A percentile compares a stretch with the other conserved stretches of the same genome.
Conservation (phyloP, 352 stramenopile species). For the Pythium pyrilobum region DNA sequence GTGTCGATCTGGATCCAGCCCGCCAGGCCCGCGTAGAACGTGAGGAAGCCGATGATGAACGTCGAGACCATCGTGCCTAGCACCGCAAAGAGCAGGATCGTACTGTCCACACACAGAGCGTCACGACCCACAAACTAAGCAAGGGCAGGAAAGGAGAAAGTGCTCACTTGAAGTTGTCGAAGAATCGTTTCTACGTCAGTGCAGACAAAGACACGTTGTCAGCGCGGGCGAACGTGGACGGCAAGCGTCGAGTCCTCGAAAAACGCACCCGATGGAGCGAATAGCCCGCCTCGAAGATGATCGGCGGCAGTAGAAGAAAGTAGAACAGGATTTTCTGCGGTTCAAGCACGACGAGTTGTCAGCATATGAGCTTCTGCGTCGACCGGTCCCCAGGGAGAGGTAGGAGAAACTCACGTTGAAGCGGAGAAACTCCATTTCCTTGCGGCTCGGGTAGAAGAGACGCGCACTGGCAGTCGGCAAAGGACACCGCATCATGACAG, state of each 20-base stretch:
- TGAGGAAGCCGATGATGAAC: constrained; percentile 94
- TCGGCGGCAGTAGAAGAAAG: constrained; percentile 95
- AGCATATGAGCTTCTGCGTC: too few relatives aligned
- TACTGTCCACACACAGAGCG: constrained; percentile 29
- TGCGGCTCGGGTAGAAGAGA: constrained; percentile 76
- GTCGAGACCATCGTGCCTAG: constrained; percentile 95
- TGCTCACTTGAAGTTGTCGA: constrained; percentile 91
- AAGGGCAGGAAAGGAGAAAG: not conserved
- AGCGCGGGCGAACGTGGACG: not conserved
- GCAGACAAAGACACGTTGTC: too few relatives aligned
- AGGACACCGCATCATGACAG: too few relatives aligned
- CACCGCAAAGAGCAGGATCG: constrained; percentile 94
- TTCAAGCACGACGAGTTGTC: not conserved
- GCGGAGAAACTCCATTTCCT: constrained; percentile 88
- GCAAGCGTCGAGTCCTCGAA: not conserved
- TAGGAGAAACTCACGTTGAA: constrained; percentile 59
- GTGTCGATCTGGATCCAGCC: constrained; percentile 87
- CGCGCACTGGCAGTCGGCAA: constrained; percentile 59
- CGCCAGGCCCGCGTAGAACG: constrained; percentile 79
- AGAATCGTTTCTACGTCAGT: constrained; percentile 86
- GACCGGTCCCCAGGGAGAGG: too few relatives aligned
- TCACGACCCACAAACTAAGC: not conserved
- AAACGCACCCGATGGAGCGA: constrained; percentile 70
- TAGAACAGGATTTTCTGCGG: constrained; percentile 92
- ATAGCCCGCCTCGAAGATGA: constrained; percentile 98